Base-by-base conservation (phyloP, 305 asterid species). In the Nicotiana rustica region DNA sequence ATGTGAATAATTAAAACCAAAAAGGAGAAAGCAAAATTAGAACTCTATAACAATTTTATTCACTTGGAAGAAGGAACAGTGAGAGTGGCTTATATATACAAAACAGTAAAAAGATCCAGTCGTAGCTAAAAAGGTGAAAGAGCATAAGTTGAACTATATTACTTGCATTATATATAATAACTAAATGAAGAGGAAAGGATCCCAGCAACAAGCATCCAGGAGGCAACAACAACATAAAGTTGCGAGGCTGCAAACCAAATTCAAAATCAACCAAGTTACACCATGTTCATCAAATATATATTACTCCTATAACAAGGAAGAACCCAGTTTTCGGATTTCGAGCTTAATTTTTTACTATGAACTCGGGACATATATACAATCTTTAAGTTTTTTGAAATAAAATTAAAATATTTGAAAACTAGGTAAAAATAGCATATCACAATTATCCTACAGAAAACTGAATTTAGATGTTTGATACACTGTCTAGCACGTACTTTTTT, bases 221-320 rank as follows among this genome's bases (percentile, higher is more conserved):
- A 88, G 84, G 52, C 88, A 88, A 60, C 91, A 88, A 49, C 91
- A 88, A 55, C 91, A 86, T 67, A 88, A 67, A 82, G 91, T 87
- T 73, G 89, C 91, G 18, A 88, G 86, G 73, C 89, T 88, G 89
- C 87, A 84, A 71, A 56, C 12, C 38, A 41, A 41, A 35, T 1
- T n/a, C 76, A 67, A n/a, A 69, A 10, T 69, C 77, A 69, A 65
- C 17, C 10, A 31, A 13, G 5, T 35, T 5, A 70, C 1, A 70
- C 25, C 44, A 38, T 38, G 44, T 38, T 38, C 44, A 33, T 33
- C 36, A 33, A 4, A 33, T 41, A 41, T 6, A 38, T 8, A 41
- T 0, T 41, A 41, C 10, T 41, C 18, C n/a, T 55, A 55, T 7
- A 68, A 21, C 5, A 61, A 1, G 33, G 44, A n/a, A 71, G n/a